Conservation (phyloP, 495 filamentous ascomycete species). For the Aspergillus saccharolyticus region DNA sequence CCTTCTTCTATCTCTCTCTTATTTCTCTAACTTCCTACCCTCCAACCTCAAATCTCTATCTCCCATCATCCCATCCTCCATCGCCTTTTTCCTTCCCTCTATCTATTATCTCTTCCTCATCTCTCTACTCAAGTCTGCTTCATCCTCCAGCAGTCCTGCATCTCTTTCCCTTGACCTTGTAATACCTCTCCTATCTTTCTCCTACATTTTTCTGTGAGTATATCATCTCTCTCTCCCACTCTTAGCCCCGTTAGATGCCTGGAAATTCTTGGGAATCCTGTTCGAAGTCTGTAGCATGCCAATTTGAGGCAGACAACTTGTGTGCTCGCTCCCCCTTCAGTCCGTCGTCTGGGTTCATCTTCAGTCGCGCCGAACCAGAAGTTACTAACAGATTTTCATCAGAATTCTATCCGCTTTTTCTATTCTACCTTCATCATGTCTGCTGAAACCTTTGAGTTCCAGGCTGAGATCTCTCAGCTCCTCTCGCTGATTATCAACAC, state of each 20-base stretch:
- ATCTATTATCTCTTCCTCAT: constrained; percentile 3
- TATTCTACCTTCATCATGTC: constrained; percentile 50
- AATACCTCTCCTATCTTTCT: not conserved
- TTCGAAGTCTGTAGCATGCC: too few relatives aligned
- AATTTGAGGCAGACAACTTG: too few relatives aligned
- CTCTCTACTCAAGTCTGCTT: constrained; percentile 10
- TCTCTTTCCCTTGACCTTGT: not conserved
- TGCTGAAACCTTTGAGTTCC: constrained; percentile 94
- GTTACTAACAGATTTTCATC: constrained; percentile 4
- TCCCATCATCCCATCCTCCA: too few relatives aligned
- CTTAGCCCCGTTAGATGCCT: too few relatives aligned
- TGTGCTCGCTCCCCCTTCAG: too few relatives aligned
- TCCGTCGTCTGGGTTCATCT: not conserved
- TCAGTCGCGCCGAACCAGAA: too few relatives aligned
- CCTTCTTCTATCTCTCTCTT: constrained; percentile 4
- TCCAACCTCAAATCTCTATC: too few relatives aligned
- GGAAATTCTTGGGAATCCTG: too few relatives aligned
- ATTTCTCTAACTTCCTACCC: too few relatives aligned
- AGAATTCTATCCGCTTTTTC: not conserved
- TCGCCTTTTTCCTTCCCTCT: constrained; percentile 6
- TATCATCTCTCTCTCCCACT: not conserved
- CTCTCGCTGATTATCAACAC: constrained; percentile 99
- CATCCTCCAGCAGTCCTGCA: too few relatives aligned
- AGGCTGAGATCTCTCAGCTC: constrained; percentile 99
- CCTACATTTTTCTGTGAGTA: constrained; percentile 9